These are phyloP conservation scores for Ogataea paradorogensis DNA, from an alignment of 805 yeast species.

Conservation along the genomic window DNA sequence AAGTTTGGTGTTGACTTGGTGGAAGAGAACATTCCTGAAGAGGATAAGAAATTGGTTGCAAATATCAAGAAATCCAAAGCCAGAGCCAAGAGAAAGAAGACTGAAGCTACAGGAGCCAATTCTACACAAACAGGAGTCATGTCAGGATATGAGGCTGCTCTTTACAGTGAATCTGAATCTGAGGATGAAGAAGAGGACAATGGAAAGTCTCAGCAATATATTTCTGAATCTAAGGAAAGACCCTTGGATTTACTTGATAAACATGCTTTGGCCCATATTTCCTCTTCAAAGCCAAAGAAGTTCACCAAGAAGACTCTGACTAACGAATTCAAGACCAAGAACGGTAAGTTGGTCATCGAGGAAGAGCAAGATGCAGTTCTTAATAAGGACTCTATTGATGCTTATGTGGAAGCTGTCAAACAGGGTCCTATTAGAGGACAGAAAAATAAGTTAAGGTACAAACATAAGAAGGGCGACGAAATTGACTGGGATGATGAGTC, in stretches of 20 bases:
- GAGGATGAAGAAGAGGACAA: constrained; percentile 43
- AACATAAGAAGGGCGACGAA: constrained; percentile 44
- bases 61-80: constrained; percentile 85
- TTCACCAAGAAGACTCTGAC: constrained; percentile 41
- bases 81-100: constrained; percentile 74
- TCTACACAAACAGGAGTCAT: constrained; percentile 43
- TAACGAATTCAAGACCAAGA: constrained; percentile 47
- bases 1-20: constrained; percentile 87
- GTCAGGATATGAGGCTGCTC: constrained; percentile 90
- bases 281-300: constrained; percentile 79
- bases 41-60: constrained; percentile 75
- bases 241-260: constrained; percentile 90
- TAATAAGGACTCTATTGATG: constrained; percentile 67
- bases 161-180: constrained; percentile 66
- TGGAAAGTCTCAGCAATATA: constrained; percentile 51
- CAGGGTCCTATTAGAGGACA: constrained; percentile 95
- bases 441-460: constrained; percentile 84
- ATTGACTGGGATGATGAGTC: constrained; percentile 46
- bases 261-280: constrained; percentile 79
- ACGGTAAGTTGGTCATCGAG: constrained; percentile 72
- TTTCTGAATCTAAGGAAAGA: constrained; percentile 65
- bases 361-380: constrained; percentile 45
- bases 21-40: constrained; percentile 84
- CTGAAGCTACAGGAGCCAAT: constrained; percentile 30
- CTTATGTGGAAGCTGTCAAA: constrained; percentile 89